Evolutionary conservation across 108 stramenopile genomes (phyloP).

Genomic region (Skeletonema costatum): DNA sequence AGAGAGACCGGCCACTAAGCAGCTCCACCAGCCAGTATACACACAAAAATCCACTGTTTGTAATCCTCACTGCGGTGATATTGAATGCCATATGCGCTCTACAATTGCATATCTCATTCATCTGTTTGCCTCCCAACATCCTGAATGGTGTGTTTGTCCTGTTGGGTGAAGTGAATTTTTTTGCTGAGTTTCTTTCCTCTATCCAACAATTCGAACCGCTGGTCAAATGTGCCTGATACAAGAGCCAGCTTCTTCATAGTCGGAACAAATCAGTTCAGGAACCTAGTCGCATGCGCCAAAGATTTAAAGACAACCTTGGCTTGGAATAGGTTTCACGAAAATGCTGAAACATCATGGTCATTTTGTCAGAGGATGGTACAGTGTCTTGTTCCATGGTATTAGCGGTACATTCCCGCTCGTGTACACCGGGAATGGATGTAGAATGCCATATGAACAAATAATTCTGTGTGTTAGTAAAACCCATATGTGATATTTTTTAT

Average conservation of each 20-base stretch:
- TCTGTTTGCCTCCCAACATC: conserved; percentile 55
- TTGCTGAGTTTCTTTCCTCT: conserved; percentile 21
- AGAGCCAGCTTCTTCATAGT: conserved; percentile 73
- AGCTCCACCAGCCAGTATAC: no score
- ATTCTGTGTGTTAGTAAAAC: neutral
- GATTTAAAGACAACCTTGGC: conserved; percentile 10
- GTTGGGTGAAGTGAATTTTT: no score
- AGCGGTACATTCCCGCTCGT: conserved; percentile 17
- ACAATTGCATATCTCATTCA: conserved; percentile 29
- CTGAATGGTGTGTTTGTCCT: no score
- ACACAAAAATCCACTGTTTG: no score
- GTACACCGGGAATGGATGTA: conserved; percentile 6
- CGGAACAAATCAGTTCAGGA: conserved; percentile 34
- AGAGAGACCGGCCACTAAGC: no score
- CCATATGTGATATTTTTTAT: neutral
- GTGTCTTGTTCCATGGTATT: conserved; percentile 39
- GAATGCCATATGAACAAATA: neutral
- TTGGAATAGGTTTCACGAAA: conserved; percentile 50
- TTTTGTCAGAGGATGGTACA: conserved; percentile 37
- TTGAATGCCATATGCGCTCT: no score
- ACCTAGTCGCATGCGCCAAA: conserved; percentile 29
- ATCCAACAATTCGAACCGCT: conserved; percentile 43
- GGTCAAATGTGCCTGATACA: conserved; percentile 28
- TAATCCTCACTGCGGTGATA: no score
- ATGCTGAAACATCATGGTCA: conserved; percentile 34